Conservation (phyloP, 371 early-diverging fungal species). For the Apophysomyces variabilis region DNA sequence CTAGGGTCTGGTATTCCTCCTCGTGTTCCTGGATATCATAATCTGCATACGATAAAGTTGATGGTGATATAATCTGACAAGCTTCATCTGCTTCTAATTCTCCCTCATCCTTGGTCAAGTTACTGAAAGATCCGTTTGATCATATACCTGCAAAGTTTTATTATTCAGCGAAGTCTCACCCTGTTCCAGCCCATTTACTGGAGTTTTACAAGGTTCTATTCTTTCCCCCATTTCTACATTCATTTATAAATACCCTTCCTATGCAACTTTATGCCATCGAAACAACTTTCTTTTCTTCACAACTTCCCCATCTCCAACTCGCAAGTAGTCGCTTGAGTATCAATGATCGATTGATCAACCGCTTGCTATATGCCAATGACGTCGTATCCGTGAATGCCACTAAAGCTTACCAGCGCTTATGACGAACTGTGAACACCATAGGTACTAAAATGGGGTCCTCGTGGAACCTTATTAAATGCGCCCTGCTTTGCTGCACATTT, state of each 20-base stretch:
- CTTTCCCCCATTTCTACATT: constrained; percentile 30
- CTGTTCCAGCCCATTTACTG: constrained; percentile 22
- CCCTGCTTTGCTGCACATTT: constrained; percentile 12
- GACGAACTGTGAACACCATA: constrained; percentile 16
- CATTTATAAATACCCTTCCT: constrained; percentile 27
- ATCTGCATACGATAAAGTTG: constrained; percentile 37
- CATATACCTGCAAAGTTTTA: constrained; percentile 22
- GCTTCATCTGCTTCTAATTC: constrained; percentile 8
- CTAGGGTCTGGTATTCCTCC: neutral
- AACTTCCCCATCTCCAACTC: neutral
- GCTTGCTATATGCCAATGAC: constrained; percentile 18
- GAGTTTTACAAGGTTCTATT: constrained; percentile 35
- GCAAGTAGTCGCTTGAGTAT: neutral
- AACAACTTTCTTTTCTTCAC: neutral
- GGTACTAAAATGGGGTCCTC: constrained; percentile 21
- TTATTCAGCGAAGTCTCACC: constrained; percentile 16
- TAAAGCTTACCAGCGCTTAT: constrained; percentile 3
- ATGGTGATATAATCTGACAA: constrained; percentile 23
- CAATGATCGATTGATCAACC: neutral
- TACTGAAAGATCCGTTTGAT: constrained; percentile 28
- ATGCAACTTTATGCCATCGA: constrained; percentile 12
- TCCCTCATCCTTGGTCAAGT: constrained; percentile 5
- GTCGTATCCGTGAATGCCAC: constrained; percentile 11
- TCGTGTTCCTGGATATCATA: constrained; percentile 36
- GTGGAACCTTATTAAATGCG: constrained; percentile 37